Evolutionary conservation across 768 basidiomycete species (phyloP).

Genomic region (Pisolithus tinctorius): DNA sequence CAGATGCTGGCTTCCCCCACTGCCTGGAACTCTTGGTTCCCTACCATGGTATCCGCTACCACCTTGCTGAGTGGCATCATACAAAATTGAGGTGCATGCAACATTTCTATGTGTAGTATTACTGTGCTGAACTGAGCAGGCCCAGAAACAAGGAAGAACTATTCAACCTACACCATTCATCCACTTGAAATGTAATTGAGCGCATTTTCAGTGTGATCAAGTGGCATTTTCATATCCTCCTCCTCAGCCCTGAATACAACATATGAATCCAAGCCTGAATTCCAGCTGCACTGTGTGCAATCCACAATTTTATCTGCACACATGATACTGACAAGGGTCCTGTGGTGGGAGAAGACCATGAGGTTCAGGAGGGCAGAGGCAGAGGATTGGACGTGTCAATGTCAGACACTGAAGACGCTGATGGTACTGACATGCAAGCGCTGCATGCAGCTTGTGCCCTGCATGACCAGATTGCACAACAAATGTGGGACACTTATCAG

Average conservation of each 20-base stretch:
- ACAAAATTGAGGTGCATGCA: not conserved
- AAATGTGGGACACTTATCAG: too few species aligned
- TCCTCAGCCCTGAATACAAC: slow-evolving; percentile 14
- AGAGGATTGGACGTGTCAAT: too few species aligned
- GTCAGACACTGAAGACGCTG: too few species aligned
- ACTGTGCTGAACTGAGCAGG: not conserved
- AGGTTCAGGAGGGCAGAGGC: too few species aligned
- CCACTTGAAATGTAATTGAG: slow-evolving; percentile 33
- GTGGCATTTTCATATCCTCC: slow-evolving; percentile 11
- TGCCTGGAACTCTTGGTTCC: not conserved
- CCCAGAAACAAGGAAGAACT: slow-evolving; percentile 26
- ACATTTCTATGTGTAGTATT: too few species aligned
- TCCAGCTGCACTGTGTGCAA: slow-evolving; percentile 12
- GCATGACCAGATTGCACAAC: too few species aligned
- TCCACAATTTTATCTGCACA: slow-evolving; percentile 16
- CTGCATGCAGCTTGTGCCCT: too few species aligned
- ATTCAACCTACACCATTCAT: slow-evolving; percentile 36
- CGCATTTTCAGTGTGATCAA: slow-evolving; percentile 34
- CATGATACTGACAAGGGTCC: not conserved
- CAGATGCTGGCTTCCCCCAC: not conserved
- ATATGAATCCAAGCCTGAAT: slow-evolving; percentile 16
- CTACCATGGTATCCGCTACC: not conserved
- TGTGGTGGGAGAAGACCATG: too few species aligned
- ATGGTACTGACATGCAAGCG: too few species aligned
- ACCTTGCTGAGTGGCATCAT: not conserved